A percentile compares a stretch with the other conserved stretches of the same genome.
These are phyloP conservation scores for Colletotrichum sp. DNA, from an alignment of 2,329 filamentous ascomycete species.

Conservation along the genomic window DNA sequence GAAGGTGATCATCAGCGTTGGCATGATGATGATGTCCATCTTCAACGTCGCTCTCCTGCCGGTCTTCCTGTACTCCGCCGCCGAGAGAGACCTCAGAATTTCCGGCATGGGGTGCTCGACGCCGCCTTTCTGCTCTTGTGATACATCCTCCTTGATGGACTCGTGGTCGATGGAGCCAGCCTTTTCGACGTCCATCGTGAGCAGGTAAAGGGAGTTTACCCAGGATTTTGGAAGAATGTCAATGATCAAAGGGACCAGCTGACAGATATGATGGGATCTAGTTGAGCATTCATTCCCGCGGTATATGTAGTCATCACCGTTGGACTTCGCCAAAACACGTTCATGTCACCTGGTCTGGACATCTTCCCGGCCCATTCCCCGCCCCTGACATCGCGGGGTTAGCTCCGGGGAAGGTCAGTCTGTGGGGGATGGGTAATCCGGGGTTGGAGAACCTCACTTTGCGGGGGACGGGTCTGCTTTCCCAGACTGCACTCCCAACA, in stretches of 20 bases:
- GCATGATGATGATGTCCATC: constrained; percentile 2
- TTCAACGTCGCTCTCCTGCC: constrained; percentile 1
- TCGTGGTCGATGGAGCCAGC: neutral
- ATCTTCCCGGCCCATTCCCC: neutral
- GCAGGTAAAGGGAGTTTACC: neutral
- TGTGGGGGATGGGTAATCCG: neutral
- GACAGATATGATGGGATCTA: neutral
- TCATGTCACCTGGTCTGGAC: neutral
- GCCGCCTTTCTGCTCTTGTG: neutral
- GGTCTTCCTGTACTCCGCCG: constrained; percentile 18
- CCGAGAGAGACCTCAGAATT: constrained; percentile 3
- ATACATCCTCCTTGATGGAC: neutral
- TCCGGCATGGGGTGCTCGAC: neutral
- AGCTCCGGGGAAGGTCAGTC: neutral
- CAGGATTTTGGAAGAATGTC: neutral
- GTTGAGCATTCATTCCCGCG: no score
- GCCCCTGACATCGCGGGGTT: neutral
- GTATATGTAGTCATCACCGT: neutral
- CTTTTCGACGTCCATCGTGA: neutral
- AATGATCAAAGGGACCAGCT: no score
- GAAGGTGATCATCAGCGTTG: constrained; percentile 5
- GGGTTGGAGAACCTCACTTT: neutral
- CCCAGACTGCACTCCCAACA: neutral
- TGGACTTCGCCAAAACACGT: neutral
- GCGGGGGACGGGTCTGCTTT: neutral